Percentiles rank a stretch among this genome's conserved stretches.
Evolutionary conservation across 2,329 filamentous ascomycete species (phyloP).

Genomic region (Colletotrichum tropicicola): DNA sequence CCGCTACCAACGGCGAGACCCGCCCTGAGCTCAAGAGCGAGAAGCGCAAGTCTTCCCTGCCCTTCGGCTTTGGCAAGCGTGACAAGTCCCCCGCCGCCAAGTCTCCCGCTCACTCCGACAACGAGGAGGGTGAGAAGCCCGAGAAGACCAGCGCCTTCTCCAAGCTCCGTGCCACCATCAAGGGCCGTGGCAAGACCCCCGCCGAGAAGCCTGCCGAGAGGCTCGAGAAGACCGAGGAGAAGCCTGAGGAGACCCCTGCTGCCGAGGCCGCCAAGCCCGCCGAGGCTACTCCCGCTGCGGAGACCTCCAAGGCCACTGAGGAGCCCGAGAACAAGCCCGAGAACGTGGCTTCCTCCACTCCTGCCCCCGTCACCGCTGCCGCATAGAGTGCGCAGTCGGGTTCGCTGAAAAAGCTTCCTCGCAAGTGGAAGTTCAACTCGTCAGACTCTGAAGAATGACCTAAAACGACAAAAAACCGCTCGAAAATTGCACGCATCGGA

Average conservation of each 20-base stretch:
- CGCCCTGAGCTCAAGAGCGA: constrained; percentile 73
- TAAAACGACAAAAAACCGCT: neutral
- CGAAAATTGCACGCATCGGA: constrained; percentile 23
- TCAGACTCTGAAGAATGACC: constrained; percentile 7
- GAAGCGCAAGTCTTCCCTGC: constrained; percentile 84
- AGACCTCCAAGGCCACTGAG: constrained; percentile 41
- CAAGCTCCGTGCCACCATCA: constrained; percentile 68
- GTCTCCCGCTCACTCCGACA: constrained; percentile 58
- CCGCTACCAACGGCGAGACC: constrained; percentile 59
- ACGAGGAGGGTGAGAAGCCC: constrained; percentile 67
- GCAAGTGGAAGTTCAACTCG: constrained; percentile 15
- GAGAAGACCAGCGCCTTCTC: constrained; percentile 66
- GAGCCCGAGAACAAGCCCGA: constrained; percentile 53
- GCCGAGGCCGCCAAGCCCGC: constrained; percentile 39
- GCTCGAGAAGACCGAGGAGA: constrained; percentile 34
- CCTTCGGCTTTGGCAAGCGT: constrained; percentile 78
- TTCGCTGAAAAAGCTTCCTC: neutral
- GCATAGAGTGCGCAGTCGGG: constrained; percentile 55
- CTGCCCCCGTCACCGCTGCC: constrained; percentile 57
- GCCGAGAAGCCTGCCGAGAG: constrained; percentile 51
- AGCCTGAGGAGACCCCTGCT: constrained; percentile 37
- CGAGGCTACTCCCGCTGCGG: constrained; percentile 36
- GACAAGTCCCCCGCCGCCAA: constrained; percentile 53
- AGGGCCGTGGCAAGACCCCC: constrained; percentile 49
- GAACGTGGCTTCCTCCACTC: constrained; percentile 50